These are phyloP conservation scores for Helicosporidium sp. DNA, from an alignment of 139 green algal genomes.

Conservation along the genomic window DNA sequence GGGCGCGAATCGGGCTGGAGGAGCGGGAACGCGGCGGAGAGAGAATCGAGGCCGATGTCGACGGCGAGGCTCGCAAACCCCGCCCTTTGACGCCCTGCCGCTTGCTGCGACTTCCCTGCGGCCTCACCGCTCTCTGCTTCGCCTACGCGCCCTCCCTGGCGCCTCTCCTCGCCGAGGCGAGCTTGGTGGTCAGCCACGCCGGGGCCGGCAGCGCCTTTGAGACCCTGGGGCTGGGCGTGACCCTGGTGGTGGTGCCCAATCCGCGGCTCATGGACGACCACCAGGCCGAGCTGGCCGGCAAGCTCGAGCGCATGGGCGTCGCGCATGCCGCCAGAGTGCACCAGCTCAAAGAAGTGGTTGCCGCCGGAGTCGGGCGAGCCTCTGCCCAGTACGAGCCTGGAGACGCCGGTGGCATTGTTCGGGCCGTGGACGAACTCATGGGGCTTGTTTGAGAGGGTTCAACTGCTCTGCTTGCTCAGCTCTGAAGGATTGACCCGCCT, in stretches of 20 bases:
- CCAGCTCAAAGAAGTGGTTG: constrained; percentile 22
- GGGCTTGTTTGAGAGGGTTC: not conserved
- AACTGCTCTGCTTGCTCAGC: too few relatives aligned
- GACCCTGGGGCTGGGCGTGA: constrained; percentile 29
- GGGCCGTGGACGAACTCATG: constrained; percentile 18
- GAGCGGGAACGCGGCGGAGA: too few relatives aligned
- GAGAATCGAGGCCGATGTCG: too few relatives aligned
- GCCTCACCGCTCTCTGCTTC: constrained; percentile 42
- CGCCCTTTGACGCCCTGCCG: too few relatives aligned
- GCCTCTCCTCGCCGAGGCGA: constrained; percentile 25
- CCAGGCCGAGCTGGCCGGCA: constrained; percentile 45
- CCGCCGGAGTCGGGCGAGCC: constrained; percentile 6
- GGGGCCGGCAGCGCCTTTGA: constrained; percentile 66
- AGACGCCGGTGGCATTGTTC: constrained; percentile 23
- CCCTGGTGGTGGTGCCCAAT: constrained; percentile 63
- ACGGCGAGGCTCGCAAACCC: too few relatives aligned
- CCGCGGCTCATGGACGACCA: constrained; percentile 69
- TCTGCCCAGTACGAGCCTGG: constrained; percentile 28
- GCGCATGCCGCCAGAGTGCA: constrained; percentile 24
- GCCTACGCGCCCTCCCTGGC: constrained; percentile 42
- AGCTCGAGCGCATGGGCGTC: constrained; percentile 32
- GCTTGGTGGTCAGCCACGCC: constrained; percentile 63
- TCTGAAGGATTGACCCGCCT: too few relatives aligned
- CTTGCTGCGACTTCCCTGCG: constrained; percentile 20
- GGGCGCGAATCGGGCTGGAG: too few relatives aligned